A percentile compares a stretch with the other conserved stretches of the same genome.
Evolutionary conservation across 768 basidiomycete genomes (phyloP).

Genomic region (Naganishia kalamii): DNA sequence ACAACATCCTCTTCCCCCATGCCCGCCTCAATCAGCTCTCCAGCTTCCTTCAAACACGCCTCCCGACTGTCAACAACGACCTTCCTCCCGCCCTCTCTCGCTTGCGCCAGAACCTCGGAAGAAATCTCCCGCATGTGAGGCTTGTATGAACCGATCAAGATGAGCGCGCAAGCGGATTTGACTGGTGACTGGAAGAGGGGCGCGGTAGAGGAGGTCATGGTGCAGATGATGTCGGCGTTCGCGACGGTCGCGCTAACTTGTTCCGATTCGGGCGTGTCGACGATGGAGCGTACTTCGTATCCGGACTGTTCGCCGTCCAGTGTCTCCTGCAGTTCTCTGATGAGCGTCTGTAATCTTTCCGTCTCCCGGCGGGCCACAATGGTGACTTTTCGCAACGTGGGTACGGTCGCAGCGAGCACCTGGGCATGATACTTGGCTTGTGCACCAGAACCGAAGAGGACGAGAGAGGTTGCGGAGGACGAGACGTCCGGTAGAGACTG

Average conservation of each 20-base stretch:
- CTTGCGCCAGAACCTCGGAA: conserved; percentile 54
- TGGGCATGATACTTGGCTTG: conserved; percentile 38
- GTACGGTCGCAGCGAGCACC: conserved; percentile 32
- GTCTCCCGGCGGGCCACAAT: conserved; percentile 49
- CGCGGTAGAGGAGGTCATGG: conserved; percentile 63
- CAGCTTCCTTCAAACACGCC: conserved; percentile 70
- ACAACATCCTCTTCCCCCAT: conserved; percentile 50
- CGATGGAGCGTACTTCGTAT: not conserved
- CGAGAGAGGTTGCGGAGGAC: conserved; percentile 18
- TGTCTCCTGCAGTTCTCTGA: not conserved
- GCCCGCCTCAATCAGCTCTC: conserved; percentile 65
- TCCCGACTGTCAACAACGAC: conserved; percentile 68
- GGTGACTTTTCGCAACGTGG: conserved; percentile 28
- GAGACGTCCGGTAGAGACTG: conserved; percentile 17
- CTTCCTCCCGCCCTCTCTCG: conserved; percentile 55
- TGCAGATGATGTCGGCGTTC: conserved; percentile 61
- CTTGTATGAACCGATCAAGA: conserved; percentile 75
- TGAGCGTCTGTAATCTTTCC: conserved; percentile 34
- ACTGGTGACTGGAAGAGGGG: conserved; percentile 58
- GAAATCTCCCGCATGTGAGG: conserved; percentile 75
- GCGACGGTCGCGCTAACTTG: not conserved
- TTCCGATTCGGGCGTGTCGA: not conserved
- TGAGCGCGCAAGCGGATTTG: conserved; percentile 55
- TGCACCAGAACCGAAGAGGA: conserved; percentile 39
- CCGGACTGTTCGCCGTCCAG: not conserved